Evolutionary conservation across 352 stramenopile genomes (phyloP), one percentile per base, ranked within the genome.

Genomic region (Globisporangium megalacanthum): DNA sequence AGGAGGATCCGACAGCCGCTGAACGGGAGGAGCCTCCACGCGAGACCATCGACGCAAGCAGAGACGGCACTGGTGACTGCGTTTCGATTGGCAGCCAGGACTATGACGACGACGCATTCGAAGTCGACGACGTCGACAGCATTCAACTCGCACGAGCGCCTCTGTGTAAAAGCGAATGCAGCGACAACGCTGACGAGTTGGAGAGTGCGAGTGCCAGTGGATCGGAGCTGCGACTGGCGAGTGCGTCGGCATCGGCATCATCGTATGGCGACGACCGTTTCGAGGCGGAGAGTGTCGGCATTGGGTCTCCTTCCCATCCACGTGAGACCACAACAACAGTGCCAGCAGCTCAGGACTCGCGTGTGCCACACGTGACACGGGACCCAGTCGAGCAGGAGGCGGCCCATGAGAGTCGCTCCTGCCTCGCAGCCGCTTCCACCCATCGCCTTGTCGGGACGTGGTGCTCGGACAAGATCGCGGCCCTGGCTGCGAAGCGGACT

Each of bases 81-180:
- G 35, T 13, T 39, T 8, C 35, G 4, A 8, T 15, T 31, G 3
- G 6, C 9, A 51, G 13, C 20, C 13, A 1, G 3, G 33, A 56
- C 22, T 68, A 68, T 37, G 45, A 47, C 33, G 37, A 47, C 19
- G 61, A 64, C 6, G 33, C 6, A 13, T 69, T 69, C 17, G 62
- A 69, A 44, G 22, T 36, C 6, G 48, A 61, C 3, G 37, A 58
- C 4, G 25, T 20, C 8, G 20, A 5, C 35, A 15, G 45, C 13
- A 33, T 31, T 20, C 19, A 33, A 17, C 15, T 42, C 45, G 17
- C 45, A 49, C n/a, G 2, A 37, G 22, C 20, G 31, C 29, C 53
- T 15, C 35, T 39, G 35, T 39, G 14, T 10, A 35, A 10, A 2
- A n/a, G 6, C 31, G 33, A 33, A 4, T 2, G 25, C n/a, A 39